A percentile compares a stretch with the other conserved stretches of the same genome.
These are phyloP conservation scores for Phialophora tarda DNA, from an alignment of 2,329 filamentous ascomycete genomes.

Conservation along the genomic window DNA sequence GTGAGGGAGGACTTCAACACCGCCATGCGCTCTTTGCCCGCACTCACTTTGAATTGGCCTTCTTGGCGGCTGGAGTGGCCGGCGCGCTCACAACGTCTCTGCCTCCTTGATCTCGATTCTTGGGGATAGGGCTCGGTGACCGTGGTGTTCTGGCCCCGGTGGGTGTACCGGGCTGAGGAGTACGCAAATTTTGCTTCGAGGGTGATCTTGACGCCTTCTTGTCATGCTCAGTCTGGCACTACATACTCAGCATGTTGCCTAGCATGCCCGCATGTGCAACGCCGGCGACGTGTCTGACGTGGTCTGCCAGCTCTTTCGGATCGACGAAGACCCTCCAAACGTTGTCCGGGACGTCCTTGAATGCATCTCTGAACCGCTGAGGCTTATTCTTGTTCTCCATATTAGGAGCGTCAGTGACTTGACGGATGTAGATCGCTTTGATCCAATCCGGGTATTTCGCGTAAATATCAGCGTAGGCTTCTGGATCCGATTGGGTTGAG, in stretches of 20 bases:
- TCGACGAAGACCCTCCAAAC: constrained; percentile 85
- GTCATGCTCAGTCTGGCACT: constrained; percentile 32
- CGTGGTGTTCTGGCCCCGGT: constrained; percentile 25
- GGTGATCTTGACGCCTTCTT: constrained; percentile 22
- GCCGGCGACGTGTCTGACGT: constrained; percentile 36
- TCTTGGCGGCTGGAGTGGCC: not conserved
- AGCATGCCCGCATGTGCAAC: constrained; percentile 32
- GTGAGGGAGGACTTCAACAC: not conserved
- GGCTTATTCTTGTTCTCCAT: constrained; percentile 76
- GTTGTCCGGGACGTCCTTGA: constrained; percentile 71
- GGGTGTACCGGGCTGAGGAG: constrained; percentile 25
- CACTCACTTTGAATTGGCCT: not conserved
- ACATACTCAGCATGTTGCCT: constrained; percentile 29
- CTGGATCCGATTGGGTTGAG: constrained; percentile 88
- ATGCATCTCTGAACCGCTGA: constrained; percentile 80
- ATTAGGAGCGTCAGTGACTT: constrained; percentile 75
- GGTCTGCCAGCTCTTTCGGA: constrained; percentile 65
- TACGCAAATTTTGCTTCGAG: constrained; percentile 10
- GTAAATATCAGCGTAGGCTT: constrained; percentile 82
- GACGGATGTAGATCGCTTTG: constrained; percentile 81
- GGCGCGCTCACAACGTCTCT: not conserved
- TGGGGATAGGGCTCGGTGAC: constrained; percentile 20
- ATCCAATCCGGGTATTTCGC: constrained; percentile 75
- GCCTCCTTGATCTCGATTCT: not conserved
- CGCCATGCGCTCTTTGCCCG: not conserved